Conservation (phyloP, 2,329 filamentous ascomycete species). For the Berkeleyomyces basicola region DNA sequence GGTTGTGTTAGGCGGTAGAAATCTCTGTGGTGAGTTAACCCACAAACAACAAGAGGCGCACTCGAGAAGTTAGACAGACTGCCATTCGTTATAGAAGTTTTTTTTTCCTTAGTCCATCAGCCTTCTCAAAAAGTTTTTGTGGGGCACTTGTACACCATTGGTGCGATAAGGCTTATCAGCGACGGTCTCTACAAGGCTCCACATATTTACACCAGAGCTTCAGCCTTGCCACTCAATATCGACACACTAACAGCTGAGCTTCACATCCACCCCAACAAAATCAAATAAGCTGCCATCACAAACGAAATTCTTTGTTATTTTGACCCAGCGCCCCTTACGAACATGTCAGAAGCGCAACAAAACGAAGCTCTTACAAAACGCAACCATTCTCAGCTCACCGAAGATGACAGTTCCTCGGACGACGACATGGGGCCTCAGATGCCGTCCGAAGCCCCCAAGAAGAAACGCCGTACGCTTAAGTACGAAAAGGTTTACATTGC, state of each 20-base stretch:
- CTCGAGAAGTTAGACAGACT: neutral
- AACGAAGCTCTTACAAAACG: constrained; percentile 23
- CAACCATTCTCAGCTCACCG: constrained; percentile 34
- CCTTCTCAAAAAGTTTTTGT: constrained; percentile 11
- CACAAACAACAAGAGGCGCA: neutral
- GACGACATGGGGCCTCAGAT: constrained; percentile 91
- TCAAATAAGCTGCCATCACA: neutral
- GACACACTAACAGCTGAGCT: constrained; percentile 1
- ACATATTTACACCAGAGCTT: neutral
- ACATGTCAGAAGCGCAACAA: constrained; percentile 4
- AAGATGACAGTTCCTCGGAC: constrained; percentile 51
- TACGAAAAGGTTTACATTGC: constrained; percentile 93
- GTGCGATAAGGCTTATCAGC: constrained; percentile 12
- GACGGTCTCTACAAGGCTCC: neutral
- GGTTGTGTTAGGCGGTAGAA: neutral
- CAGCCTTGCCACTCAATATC: constrained; percentile 6
- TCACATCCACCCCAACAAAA: neutral
- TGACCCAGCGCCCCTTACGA: neutral
- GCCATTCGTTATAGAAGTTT: constrained; percentile 7
- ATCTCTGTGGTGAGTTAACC: neutral
- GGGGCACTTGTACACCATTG: constrained; percentile 1
- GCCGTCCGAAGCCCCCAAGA: constrained; percentile 64
- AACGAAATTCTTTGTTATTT: neutral
- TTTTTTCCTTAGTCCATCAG: constrained; percentile 6
- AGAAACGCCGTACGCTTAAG: constrained; percentile 77